A percentile compares a stretch with the other conserved stretches of the same genome.
Conservation (phyloP, 1,284 basidiomycete genomes). For the Naganishia albida region DNA sequence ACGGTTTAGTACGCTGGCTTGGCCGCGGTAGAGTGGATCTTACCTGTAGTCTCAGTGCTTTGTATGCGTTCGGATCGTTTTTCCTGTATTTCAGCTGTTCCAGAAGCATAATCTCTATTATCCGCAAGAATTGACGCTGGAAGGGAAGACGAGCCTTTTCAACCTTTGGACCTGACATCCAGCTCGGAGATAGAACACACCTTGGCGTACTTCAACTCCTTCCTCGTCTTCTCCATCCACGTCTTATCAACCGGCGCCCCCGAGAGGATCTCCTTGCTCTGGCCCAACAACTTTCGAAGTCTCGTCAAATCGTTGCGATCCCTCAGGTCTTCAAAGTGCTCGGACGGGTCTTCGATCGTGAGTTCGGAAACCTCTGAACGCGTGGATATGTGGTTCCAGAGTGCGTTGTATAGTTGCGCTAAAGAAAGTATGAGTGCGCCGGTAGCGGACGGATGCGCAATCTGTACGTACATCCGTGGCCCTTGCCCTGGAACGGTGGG, state of each 20-base stretch:
- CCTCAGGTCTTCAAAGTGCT: constrained; percentile 90
- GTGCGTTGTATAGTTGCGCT: constrained; percentile 85
- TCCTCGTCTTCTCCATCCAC: constrained; percentile 80
- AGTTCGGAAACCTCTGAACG: constrained; percentile 76
- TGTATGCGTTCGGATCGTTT: constrained; percentile 61
- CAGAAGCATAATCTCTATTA: constrained; percentile 88
- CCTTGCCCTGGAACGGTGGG: constrained; percentile 83
- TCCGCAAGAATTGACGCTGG: constrained; percentile 86
- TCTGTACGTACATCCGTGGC: constrained; percentile 76
- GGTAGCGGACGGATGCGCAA: not conserved
- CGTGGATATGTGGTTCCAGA: constrained; percentile 74
- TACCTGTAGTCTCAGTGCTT: constrained; percentile 66
- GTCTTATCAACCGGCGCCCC: constrained; percentile 72
- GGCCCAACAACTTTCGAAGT: constrained; percentile 47
- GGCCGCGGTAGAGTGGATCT: constrained; percentile 11
- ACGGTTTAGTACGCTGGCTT: not conserved
- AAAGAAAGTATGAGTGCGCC: constrained; percentile 16
- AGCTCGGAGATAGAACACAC: constrained; percentile 56
- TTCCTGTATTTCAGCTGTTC: constrained; percentile 64
- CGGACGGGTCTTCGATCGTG: constrained; percentile 95
- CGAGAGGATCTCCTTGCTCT: constrained; percentile 59
- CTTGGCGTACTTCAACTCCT: constrained; percentile 82
- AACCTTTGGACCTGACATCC: not conserved
- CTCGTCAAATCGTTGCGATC: constrained; percentile 87
- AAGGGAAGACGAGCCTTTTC: not conserved